Evolutionary conservation across 2,329 filamentous ascomycete genomes (phyloP).

Genomic region (Sclerotinia borealis): DNA sequence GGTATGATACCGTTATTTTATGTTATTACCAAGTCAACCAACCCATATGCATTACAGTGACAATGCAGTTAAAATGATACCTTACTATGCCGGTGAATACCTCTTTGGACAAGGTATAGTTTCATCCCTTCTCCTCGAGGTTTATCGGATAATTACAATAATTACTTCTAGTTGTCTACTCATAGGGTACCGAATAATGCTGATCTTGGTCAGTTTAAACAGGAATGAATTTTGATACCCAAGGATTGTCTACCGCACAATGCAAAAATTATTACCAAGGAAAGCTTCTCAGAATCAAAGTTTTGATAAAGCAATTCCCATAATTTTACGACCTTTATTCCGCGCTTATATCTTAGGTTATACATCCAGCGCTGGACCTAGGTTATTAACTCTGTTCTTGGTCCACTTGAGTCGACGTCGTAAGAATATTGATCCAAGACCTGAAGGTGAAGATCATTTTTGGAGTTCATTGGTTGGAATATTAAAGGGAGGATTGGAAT

Average conservation of each 20-base stretch:
- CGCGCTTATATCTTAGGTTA: constrained; percentile 57
- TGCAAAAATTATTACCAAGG: background rate
- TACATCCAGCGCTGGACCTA: constrained; percentile 51
- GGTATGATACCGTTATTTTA: background rate
- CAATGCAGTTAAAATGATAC: background rate
- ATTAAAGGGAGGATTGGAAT: constrained; percentile 46
- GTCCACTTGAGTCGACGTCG: constrained; percentile 39
- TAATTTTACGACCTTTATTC: constrained; percentile 48
- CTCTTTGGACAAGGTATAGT: background rate
- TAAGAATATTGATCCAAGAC: constrained; percentile 25
- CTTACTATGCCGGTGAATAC: background rate
- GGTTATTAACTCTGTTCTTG: constrained; percentile 49
- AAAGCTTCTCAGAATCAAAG: constrained; percentile 23
- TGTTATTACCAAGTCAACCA: background rate
- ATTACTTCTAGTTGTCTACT: background rate
- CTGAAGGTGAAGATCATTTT: constrained; percentile 25
- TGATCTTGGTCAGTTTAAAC: background rate
- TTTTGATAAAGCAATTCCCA: constrained; percentile 37
- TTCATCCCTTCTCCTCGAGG: background rate
- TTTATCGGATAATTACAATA: no score
- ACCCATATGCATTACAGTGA: background rate
- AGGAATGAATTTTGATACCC: background rate
- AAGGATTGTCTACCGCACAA: background rate
- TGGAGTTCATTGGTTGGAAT: constrained; percentile 36
- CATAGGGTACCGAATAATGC: background rate